Evolutionary conservation across 345 rosid species (phyloP).

Genomic region (Populus ilicifolia): DNA sequence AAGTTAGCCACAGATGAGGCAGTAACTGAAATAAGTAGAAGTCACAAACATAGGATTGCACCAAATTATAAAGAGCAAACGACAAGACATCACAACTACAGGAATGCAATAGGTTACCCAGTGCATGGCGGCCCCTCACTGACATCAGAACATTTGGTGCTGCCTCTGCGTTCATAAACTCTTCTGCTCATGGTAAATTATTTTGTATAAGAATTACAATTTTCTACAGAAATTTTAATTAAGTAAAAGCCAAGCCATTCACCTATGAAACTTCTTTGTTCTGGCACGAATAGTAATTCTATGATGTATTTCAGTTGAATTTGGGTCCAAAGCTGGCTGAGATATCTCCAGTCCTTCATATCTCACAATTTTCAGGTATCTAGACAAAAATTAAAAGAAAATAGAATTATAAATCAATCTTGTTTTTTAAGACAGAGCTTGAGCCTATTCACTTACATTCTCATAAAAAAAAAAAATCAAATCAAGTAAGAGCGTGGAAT

Average conservation of each 20-base stretch:
- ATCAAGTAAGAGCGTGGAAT: not conserved
- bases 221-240: not conserved
- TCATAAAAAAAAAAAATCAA: not conserved
- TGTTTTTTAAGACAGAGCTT: not conserved
- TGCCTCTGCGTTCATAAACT: slow-evolving; percentile 78
- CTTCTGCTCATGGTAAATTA: slow-evolving; percentile 51
- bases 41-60: not conserved
- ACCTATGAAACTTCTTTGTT: slow-evolving; percentile 73
- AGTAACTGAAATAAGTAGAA: not conserved
- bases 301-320: slow-evolving; percentile 94
- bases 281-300: slow-evolving; percentile 86
- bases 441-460: not conserved
- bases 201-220: slow-evolving; percentile 11
- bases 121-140: slow-evolving; percentile 98
- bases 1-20: not conserved
- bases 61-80: not conserved
- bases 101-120: slow-evolving; percentile 48
- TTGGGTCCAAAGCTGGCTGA: slow-evolving; percentile 93
- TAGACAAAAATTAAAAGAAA: slow-evolving; percentile 17
- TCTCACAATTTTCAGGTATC: slow-evolving; percentile 73
- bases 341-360: slow-evolving; percentile 88
- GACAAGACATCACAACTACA: not conserved
- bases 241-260: slow-evolving; percentile 8
- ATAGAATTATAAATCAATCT: not conserved
- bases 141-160: slow-evolving; percentile 65